Percentiles rank a stretch among this genome's conserved stretches.
Conservation (phyloP, 768 basidiomycete genomes). For the Phlegmacium glaucopus region DNA sequence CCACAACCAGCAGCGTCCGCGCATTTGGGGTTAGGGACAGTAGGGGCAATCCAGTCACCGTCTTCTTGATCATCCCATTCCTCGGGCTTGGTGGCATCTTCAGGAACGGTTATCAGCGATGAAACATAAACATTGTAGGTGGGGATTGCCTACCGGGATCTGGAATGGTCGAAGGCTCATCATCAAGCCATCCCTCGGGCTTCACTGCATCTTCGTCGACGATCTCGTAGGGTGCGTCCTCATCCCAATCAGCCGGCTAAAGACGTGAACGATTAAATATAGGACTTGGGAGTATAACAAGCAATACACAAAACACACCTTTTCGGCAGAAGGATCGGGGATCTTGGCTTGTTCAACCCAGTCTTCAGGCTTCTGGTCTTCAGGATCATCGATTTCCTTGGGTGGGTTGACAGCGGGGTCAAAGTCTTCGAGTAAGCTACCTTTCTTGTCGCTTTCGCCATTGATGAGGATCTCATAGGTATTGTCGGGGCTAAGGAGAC, state of each 20-base stretch:
- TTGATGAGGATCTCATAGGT: slow-evolving; percentile 92
- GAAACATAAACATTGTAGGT: not conserved
- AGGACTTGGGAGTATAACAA: not conserved
- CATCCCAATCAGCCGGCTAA: slow-evolving; percentile 96
- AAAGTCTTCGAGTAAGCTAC: slow-evolving; percentile 91
- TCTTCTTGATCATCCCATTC: slow-evolving; percentile 99
- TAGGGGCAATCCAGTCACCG: slow-evolving; percentile 96
- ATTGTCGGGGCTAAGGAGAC: slow-evolving; percentile 75
- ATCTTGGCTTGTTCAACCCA: slow-evolving; percentile 95
- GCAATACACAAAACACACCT: slow-evolving; percentile 42
- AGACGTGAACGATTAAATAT: not conserved
- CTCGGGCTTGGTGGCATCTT: slow-evolving; percentile 91
- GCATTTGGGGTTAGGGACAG: slow-evolving; percentile 88
- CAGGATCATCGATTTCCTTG: slow-evolving; percentile 89
- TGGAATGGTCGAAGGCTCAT: slow-evolving; percentile 75
- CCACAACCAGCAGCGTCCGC: slow-evolving; percentile 90
- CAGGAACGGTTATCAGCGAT: not conserved
- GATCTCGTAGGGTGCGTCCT: slow-evolving; percentile 92
- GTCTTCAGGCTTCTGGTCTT: slow-evolving; percentile 84
- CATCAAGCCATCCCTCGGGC: slow-evolving; percentile 94
- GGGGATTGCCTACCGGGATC: slow-evolving; percentile 67
- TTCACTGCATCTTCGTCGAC: slow-evolving; percentile 81
- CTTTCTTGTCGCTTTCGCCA: slow-evolving; percentile 74
- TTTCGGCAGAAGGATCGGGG: slow-evolving; percentile 76
- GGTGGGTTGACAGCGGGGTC: slow-evolving; percentile 90